Evolutionary conservation across 1,139 yeast species (phyloP).

Genomic region (Magnusiomyces sp.): DNA sequence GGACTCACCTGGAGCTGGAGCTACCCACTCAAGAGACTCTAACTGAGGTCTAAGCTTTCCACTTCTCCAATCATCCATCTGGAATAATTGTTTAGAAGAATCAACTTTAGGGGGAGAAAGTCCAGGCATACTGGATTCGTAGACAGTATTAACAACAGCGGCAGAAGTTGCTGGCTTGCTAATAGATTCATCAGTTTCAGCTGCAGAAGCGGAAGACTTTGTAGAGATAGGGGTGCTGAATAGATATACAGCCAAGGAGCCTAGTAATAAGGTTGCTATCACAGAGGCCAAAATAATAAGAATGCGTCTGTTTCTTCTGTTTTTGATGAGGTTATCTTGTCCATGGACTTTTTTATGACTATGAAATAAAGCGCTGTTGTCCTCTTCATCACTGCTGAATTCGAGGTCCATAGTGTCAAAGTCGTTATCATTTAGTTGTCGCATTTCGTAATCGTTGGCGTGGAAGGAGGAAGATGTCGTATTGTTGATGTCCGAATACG

Average conservation of each 20-base stretch:
- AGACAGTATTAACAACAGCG: neutral
- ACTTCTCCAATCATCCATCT: slow-evolving; percentile 10
- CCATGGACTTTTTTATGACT: too few relatives aligned
- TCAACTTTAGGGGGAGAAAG: slow-evolving; percentile 1
- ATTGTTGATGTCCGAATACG: neutral
- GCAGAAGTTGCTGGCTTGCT: neutral
- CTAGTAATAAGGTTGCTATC: neutral
- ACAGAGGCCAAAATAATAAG: neutral
- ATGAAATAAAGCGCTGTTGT: too few relatives aligned
- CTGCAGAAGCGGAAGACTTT: neutral
- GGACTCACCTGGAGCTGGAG: slow-evolving; percentile 13
- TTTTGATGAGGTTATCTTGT: too few relatives aligned
- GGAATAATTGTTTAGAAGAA: slow-evolving; percentile 9
- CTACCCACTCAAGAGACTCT: slow-evolving; percentile 11
- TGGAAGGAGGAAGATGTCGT: neutral
- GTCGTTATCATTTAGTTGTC: too few relatives aligned
- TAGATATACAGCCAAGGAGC: neutral
- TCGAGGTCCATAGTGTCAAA: too few relatives aligned
- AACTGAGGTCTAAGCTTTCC: slow-evolving; percentile 10
- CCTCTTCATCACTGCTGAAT: too few relatives aligned
- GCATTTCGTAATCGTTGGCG: neutral
- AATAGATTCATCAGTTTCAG: neutral
- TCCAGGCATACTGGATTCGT: neutral
- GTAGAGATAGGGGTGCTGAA: neutral
- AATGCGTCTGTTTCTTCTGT: neutral